phyloP scores from a whole-genome alignment of 192 early-diverging fungal genomes.

The Borealophlyctis nickersoniae region DNA sequence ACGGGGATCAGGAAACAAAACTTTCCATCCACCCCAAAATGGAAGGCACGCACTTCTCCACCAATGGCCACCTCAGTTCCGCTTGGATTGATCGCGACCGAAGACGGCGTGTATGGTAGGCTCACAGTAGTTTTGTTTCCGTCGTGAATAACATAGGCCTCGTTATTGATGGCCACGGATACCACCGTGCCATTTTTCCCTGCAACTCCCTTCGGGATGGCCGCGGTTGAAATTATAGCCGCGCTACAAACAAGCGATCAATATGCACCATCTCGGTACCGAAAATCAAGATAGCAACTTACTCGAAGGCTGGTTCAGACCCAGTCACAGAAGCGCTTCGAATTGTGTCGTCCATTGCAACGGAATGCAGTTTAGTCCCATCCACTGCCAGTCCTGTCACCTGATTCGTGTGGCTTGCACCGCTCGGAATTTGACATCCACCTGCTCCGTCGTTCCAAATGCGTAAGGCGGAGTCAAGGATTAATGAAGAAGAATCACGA shows the following conservation, averaged over 20 bases:
- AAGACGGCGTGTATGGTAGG: slow-evolving; percentile 46
- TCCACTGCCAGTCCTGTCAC: slow-evolving; percentile 57
- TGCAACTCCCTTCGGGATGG: slow-evolving; percentile 56
- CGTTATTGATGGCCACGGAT: slow-evolving; percentile 49
- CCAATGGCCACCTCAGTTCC: slow-evolving; percentile 61
- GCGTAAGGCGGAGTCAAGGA: too few relatives aligned
- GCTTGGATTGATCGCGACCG: slow-evolving; percentile 53
- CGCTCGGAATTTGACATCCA: slow-evolving; percentile 44
- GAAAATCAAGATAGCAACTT: slow-evolving; percentile 2
- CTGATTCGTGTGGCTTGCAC: slow-evolving; percentile 74
- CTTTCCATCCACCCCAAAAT: neutral
- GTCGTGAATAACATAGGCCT: slow-evolving; percentile 51
- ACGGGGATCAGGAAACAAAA: neutral
- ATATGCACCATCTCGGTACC: too few relatives aligned
- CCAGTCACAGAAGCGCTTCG: slow-evolving; percentile 30
- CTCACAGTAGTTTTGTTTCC: slow-evolving; percentile 37
- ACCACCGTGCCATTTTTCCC: slow-evolving; percentile 45
- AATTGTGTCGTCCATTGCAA: slow-evolving; percentile 77
- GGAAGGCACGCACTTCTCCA: slow-evolving; percentile 45
- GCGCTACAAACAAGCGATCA: neutral
- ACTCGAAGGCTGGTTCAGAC: slow-evolving; percentile 39
- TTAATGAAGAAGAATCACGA: too few relatives aligned
- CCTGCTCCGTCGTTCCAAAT: slow-evolving; percentile 60
- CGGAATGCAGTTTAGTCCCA: slow-evolving; percentile 48
- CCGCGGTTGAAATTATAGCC: slow-evolving; percentile 35